Evolutionary conservation across 2,329 filamentous ascomycete genomes (phyloP), one percentile per base, ranked within the genome.

Genomic region (Fusarium coicis): DNA sequence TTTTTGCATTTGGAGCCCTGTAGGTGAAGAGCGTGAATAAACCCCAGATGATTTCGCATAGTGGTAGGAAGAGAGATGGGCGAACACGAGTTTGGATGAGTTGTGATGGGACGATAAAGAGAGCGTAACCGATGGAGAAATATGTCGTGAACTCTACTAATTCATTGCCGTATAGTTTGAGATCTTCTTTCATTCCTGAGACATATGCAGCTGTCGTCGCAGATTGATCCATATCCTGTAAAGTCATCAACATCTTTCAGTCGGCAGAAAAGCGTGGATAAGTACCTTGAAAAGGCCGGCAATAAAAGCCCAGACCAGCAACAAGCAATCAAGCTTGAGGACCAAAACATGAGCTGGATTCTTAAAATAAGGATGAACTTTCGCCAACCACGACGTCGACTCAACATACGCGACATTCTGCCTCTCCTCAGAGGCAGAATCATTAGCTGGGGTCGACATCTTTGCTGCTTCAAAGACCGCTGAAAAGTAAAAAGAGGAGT

Each of bases 281-380:
- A 7, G 26, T 59, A 59, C 70, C 55, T 72, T 70, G 40, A 66
- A 57, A 16, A 55, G 18, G 4, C 75, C 75, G 0, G 75, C 75
- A 14, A 77, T 61, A 12, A 69, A 42, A 1, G 77, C 78, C 75
- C 80, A 80, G 1, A 78, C 66, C 53, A 78, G 66, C 3, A 80
- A 66, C 0, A 80, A 46, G 18, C 74, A 34, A 46, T 80, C 79
- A 5, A 80, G 69, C 54, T 80, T 80, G 14, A 80, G 64, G 1
- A 80, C 68, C 34, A 80, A 36, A 7, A 79, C 76, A 62, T 77
- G 79, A 7, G 70, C 57, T 2, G 79, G 76, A 30, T 80, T 66
- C 26, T 76, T 68, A 16, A 80, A 80, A 49, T 80, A 80, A 1
- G 79, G 79, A 57, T 80, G 77, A 1, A 80, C 32, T 7, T 73